phyloP scores from a whole-genome alignment of 306 rosid species.

The Adenanthera pavonina region DNA sequence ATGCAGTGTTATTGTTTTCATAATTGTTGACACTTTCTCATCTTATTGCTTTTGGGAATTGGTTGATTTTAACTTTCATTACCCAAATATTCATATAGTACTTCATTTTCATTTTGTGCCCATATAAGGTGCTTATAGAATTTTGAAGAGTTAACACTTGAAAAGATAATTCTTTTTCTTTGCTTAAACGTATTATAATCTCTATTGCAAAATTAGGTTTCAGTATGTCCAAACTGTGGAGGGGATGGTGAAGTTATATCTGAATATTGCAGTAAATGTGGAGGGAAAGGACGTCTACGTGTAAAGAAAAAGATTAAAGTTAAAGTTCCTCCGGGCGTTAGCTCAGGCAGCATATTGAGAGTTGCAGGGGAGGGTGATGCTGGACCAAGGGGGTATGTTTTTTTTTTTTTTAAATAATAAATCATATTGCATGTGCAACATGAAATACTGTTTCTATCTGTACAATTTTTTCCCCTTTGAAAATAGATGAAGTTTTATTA shows the following conservation, averaged over 20 bases:
- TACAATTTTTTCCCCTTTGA: background rate
- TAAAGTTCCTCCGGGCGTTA: slow-evolving; percentile 94
- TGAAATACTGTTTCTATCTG: slow-evolving; percentile 25
- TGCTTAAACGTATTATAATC: slow-evolving; percentile 22
- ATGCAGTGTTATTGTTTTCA: slow-evolving; percentile 9
- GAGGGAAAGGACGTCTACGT: slow-evolving; percentile 83
- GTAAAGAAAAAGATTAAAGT: slow-evolving; percentile 88
- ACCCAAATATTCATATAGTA: slow-evolving; percentile 22
- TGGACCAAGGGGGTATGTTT: slow-evolving; percentile 89
- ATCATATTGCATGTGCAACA: slow-evolving; percentile 32
- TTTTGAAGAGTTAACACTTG: background rate
- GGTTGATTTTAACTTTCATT: slow-evolving; percentile 23
- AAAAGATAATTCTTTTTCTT: slow-evolving; percentile 15
- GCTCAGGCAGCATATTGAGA: slow-evolving; percentile 89
- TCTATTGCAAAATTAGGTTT: slow-evolving; percentile 63
- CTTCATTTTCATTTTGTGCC: slow-evolving; percentile 35
- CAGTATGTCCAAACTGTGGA: slow-evolving; percentile 88
- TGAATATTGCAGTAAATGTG: slow-evolving; percentile 89
- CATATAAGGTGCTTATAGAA: slow-evolving; percentile 16
- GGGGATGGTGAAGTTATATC: slow-evolving; percentile 95
- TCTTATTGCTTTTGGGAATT: slow-evolving; percentile 31
- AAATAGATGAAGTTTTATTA: slow-evolving; percentile 19
- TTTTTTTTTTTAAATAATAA: slow-evolving; percentile 11
- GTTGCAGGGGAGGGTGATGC: slow-evolving; percentile 95
- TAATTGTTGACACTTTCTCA: slow-evolving; percentile 3